phyloP scores from a whole-genome alignment of 371 early-diverging fungal species.

The Nosema muscidifuracis region DNA sequence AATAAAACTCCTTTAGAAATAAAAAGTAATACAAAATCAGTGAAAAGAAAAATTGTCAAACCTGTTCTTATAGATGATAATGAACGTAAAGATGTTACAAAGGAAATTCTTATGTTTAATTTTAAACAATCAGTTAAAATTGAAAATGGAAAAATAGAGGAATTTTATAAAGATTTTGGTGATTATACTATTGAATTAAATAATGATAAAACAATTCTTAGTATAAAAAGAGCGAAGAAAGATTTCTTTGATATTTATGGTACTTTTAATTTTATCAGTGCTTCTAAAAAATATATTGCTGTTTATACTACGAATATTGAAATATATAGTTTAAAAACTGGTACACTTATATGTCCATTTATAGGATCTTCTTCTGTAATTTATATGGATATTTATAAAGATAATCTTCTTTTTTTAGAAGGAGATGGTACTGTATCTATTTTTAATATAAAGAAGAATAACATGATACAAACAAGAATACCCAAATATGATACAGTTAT shows the following conservation, averaged over 20 bases:
- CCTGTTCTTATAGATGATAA: slow-evolving; percentile 2
- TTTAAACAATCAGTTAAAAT: slow-evolving; percentile 11
- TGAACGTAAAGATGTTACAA: neutral
- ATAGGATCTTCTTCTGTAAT: slow-evolving; percentile 36
- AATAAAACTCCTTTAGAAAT: too few relatives aligned
- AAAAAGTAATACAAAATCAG: too few relatives aligned
- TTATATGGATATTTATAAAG: slow-evolving; percentile 43
- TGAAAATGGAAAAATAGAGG: neutral
- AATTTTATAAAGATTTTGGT: slow-evolving; percentile 17
- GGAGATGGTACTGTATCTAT: slow-evolving; percentile 38
- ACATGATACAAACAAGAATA: slow-evolving; percentile 6
- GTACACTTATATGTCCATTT: slow-evolving; percentile 53
- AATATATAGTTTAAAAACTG: slow-evolving; percentile 52
- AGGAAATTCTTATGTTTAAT: slow-evolving; percentile 33
- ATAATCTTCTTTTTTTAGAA: slow-evolving; percentile 39
- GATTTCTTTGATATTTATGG: slow-evolving; percentile 47
- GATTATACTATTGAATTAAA: slow-evolving; percentile 38
- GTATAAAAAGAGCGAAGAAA: slow-evolving; percentile 25
- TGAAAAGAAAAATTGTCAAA: neutral
- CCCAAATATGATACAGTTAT: slow-evolving; percentile 6
- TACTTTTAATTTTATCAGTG: slow-evolving; percentile 32
- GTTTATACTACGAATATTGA: slow-evolving; percentile 28
- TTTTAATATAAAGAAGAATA: slow-evolving; percentile 36
- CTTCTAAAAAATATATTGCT: slow-evolving; percentile 28
- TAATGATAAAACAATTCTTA: slow-evolving; percentile 19